Evolutionary conservation across 2,329 filamentous ascomycete genomes (phyloP), one percentile per base, ranked within the genome.

Genomic region (Colletotrichum chlorophyti): DNA sequence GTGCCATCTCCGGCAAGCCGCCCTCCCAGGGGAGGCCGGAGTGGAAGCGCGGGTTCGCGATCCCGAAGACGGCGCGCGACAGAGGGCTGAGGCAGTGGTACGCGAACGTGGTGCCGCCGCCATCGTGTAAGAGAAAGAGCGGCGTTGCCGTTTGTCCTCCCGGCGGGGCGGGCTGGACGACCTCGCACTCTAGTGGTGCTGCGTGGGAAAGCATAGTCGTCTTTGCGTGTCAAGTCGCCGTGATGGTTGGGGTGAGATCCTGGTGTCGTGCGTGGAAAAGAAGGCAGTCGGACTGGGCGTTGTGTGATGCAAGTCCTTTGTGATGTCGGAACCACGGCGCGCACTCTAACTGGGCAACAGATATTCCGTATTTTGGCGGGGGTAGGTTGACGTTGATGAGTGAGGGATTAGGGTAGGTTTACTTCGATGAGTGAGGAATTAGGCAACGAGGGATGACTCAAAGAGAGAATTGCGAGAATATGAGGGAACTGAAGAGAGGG

Each of bases 61-160:
- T 82, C 48, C 78, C 84, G 61, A 81, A 84, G 32, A 84, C 69
- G 15, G 74, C 69, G 5, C 84, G 81, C 29, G 71, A 69, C 19
- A 86, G 72, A 1, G 74, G 65, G 15, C 78, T 75, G 4, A 87
- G 74, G 61, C 79, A 81, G 69, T 83, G 77, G 67, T 87, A 87
- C 63, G 76, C 78, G 65, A 83, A 85, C 3, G 78, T 80, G 2
- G 84, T 87, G 65, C 84, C 84, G 63, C 84, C 83, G 62, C 84
- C 84, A 61, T 87, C 84, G 69, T 87, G 84, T 34, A 86, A 72
- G 38, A 87, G 76, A 55, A 87, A 72, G 42, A 85, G 71, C 2
- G 84, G 83, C n/a, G 74, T 73, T 21, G 66, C 60, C 19, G 48
- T 46, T 27, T 61, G 61, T 11, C 24, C 37, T 7, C 50, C 6